These are phyloP conservation scores for Xerocomellus chrysenteron DNA, from an alignment of 768 basidiomycete genomes.

Conservation along the genomic window DNA sequence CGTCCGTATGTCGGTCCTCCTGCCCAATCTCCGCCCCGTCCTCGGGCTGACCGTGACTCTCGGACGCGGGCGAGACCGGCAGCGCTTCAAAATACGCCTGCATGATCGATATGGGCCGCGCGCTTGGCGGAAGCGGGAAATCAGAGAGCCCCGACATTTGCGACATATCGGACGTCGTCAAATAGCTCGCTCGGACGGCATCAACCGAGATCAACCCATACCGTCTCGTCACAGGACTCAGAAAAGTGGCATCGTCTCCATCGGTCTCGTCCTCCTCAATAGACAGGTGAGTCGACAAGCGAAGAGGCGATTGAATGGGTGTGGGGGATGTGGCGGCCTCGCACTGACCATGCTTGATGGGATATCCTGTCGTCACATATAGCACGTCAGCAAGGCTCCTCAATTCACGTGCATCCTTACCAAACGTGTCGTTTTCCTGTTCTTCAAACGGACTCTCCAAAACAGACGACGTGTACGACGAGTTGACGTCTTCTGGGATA, in stretches of 20 bases:
- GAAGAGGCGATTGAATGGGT: slow-evolving; percentile 9
- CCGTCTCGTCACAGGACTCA: slow-evolving; percentile 19
- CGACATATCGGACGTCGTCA: slow-evolving; percentile 59
- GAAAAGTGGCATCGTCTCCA: slow-evolving; percentile 3
- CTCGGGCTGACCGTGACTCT: neutral
- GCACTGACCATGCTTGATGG: slow-evolving; percentile 22
- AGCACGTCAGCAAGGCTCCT: neutral
- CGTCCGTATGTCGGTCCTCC: neutral
- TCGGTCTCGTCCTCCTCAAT: slow-evolving; percentile 7
- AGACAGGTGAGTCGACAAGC: slow-evolving; percentile 23
- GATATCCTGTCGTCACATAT: slow-evolving; percentile 15
- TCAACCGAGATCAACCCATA: slow-evolving; percentile 30
- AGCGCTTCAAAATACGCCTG: slow-evolving; percentile 42
- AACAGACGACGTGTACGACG: slow-evolving; percentile 22
- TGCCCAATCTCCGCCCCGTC: neutral
- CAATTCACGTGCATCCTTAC: slow-evolving; percentile 6
- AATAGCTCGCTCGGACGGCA: slow-evolving; percentile 51
- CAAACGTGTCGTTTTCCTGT: slow-evolving; percentile 33
- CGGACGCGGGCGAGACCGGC: neutral
- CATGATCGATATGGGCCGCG: slow-evolving; percentile 39
- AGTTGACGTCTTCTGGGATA: slow-evolving; percentile 29
- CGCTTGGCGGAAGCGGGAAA: slow-evolving; percentile 61
- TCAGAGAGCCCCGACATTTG: slow-evolving; percentile 72
- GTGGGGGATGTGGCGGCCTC: slow-evolving; percentile 14
- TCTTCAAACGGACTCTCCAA: slow-evolving; percentile 10